Evolutionary conservation across 345 rosid species (phyloP).

Genomic region (Limnanthes douglasii): DNA sequence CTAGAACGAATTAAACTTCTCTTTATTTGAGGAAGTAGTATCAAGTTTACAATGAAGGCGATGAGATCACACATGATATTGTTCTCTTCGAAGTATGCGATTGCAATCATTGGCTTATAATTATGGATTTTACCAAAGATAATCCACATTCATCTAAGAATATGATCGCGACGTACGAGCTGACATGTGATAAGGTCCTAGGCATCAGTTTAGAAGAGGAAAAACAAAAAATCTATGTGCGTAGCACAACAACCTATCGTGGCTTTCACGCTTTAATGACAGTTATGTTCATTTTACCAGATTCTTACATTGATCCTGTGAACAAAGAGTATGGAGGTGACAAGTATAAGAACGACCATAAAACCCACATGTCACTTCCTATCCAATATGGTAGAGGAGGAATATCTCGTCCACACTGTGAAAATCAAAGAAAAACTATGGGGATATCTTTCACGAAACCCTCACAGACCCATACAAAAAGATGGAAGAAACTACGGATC

Average conservation of each 20-base stretch:
- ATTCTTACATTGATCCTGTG: constrained; percentile 80
- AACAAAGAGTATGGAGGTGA: constrained; percentile 98
- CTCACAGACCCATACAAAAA: constrained; percentile 34
- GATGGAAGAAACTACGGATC: constrained; percentile 26
- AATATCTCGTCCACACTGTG: constrained; percentile 31
- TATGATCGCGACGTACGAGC: constrained; percentile 65
- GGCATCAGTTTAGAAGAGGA: constrained; percentile 84
- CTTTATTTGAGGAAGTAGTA: constrained; percentile 16
- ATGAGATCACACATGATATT: constrained; percentile 57
- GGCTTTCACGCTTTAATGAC: constrained; percentile 96
- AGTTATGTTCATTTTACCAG: constrained; percentile 74
- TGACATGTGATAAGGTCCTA: constrained; percentile 75
- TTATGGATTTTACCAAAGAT: constrained; percentile 59
- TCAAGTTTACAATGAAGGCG: constrained; percentile 44
- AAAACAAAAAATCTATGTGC: constrained; percentile 68
- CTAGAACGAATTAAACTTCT: constrained; percentile 7
- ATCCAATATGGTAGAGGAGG: constrained; percentile 26
- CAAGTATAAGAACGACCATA: constrained; percentile 71
- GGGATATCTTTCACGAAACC: too few species aligned
- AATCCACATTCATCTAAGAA: constrained; percentile 33
- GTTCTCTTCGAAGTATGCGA: constrained; percentile 80
- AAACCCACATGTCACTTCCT: constrained; percentile 74
- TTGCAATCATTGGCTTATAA: constrained; percentile 83
- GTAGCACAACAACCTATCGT: constrained; percentile 87
- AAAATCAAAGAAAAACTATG: constrained; percentile 17